phyloP scores from a whole-genome alignment of 1,139 yeast genomes.

The Diutina sp. region DNA sequence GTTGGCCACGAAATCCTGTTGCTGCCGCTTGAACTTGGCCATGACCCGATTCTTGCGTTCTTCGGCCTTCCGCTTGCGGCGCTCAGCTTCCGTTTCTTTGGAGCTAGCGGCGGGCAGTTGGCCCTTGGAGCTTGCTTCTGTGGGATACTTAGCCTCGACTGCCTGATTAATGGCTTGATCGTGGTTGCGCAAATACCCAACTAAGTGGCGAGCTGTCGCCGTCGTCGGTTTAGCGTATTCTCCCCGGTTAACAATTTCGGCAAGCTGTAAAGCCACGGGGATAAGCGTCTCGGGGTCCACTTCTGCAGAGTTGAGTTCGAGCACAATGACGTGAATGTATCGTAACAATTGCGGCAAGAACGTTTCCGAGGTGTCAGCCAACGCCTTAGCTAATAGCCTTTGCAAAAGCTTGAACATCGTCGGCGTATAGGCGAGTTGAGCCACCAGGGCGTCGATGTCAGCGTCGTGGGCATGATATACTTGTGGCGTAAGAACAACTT shows the following conservation, averaged over 20 bases:
- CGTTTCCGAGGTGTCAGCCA: constrained; percentile 36
- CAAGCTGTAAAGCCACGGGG: constrained; percentile 43
- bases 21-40: constrained; percentile 28
- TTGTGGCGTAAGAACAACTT: constrained; percentile 25
- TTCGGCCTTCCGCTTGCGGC: constrained; percentile 17
- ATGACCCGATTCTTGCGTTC: constrained; percentile 24
- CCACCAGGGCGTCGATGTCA: constrained; percentile 24
- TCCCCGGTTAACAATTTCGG: constrained; percentile 36
- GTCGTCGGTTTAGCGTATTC: constrained; percentile 32
- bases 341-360: constrained; percentile 51
- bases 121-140: background rate
- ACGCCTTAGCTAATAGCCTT: constrained; percentile 40
- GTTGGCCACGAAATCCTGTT: constrained; percentile 23
- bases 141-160: background rate
- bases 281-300: constrained; percentile 31
- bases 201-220: constrained; percentile 40
- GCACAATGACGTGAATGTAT: constrained; percentile 45
- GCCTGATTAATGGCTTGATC: background rate
- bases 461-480: constrained; percentile 24
- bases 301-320: constrained; percentile 12
- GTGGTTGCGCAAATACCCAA: background rate
- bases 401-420: constrained; percentile 45
- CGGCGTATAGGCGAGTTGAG: constrained; percentile 36
- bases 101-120: constrained; percentile 7
- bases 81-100: constrained; percentile 14